A percentile compares a stretch with the other conserved stretches of the same genome.
These are phyloP conservation scores for Coelastrella sp. DNA, from an alignment of 139 green algal species.

Conservation along the genomic window DNA sequence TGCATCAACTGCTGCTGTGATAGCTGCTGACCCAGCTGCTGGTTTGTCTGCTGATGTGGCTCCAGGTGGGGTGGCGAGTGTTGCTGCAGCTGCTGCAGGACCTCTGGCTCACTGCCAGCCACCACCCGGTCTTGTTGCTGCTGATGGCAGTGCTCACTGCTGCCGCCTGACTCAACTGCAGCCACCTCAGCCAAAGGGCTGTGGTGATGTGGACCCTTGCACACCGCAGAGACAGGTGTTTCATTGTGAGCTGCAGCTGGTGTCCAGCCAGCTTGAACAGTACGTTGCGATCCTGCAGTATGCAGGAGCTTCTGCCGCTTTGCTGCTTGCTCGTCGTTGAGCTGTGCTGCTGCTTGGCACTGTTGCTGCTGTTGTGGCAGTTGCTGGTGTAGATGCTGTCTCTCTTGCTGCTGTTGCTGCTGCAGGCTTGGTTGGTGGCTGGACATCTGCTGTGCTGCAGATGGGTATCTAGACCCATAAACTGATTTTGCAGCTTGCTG, in stretches of 20 bases:
- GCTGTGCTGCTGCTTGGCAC: not conserved
- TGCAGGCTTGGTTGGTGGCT: not conserved
- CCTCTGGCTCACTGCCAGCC: not conserved
- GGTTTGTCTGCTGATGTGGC: not conserved
- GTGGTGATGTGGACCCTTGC: too few relatives aligned
- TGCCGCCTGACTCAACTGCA: too few relatives aligned
- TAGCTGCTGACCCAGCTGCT: slow-evolving; percentile 22
- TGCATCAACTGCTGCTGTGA: not conserved
- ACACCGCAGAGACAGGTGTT: too few relatives aligned
- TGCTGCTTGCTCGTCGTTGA: too few relatives aligned
- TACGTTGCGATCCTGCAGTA: too few relatives aligned
- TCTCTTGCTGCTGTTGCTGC: not conserved
- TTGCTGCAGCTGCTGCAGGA: slow-evolving; percentile 7
- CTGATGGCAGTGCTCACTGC: not conserved
- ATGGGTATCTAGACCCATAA: too few relatives aligned
- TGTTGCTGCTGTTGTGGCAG: not conserved
- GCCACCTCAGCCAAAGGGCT: too few relatives aligned
- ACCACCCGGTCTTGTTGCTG: not conserved
- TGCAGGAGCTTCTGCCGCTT: too few relatives aligned
- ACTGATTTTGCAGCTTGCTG: not conserved
- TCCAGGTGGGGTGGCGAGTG: not conserved
- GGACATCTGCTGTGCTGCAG: too few relatives aligned
- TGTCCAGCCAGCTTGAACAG: too few relatives aligned
- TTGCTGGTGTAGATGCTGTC: slow-evolving; percentile 17
- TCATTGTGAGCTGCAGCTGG: too few relatives aligned